Base-by-base conservation (phyloP, 2,329 filamentous ascomycete species). In the Fusarium euwallaceae region DNA sequence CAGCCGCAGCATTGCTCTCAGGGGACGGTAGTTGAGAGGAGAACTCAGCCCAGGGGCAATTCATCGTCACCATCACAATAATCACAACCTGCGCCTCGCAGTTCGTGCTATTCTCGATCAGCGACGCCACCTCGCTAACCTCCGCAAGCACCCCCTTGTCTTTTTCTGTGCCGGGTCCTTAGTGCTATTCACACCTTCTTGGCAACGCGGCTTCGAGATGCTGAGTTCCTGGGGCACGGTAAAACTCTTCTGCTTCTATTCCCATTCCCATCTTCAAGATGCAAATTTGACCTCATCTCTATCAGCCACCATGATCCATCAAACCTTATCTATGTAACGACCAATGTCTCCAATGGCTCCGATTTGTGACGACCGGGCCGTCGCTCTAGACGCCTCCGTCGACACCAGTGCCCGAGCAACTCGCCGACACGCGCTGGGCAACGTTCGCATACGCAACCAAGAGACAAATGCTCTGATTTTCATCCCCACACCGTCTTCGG, bases 381-480 rank as follows among this genome's bases (percentile, higher is more conserved):
- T 53, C 22, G 61, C 39, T 29, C 17, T 51, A 20, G 55, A 51
- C 29, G 20, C 22, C 59, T 27, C 39, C 12, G 34, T 48, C 41
- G 66, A 67, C 17, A 60, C 62, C 41, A 36, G 43, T 12, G 48
- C 62, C 48, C 70, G 66, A 55, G 70, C 37, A 29, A 66, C 51
- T 34, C 75, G 72, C 10, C 78, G 74, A 39, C 70, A 74, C 59
- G 83, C 82, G 5, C 73, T 87, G 29, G 85, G 86, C 43, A 84
- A 84, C 62, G 81, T 87, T 32, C 84, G 82, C 17, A 80, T 87
- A 27, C 82, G 84, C 45, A 76, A 86, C 29, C 51, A 64, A 41
- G 66, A 41, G 51, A 71, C 69, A 16, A 70, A 71, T 29, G 61
- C 68, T 45, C 59, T 71, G 8, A 70, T 71, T 1, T 51, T 70